Evolutionary conservation across 2,329 filamentous ascomycete genomes (phyloP).

Genomic region (Hortaea werneckii): DNA sequence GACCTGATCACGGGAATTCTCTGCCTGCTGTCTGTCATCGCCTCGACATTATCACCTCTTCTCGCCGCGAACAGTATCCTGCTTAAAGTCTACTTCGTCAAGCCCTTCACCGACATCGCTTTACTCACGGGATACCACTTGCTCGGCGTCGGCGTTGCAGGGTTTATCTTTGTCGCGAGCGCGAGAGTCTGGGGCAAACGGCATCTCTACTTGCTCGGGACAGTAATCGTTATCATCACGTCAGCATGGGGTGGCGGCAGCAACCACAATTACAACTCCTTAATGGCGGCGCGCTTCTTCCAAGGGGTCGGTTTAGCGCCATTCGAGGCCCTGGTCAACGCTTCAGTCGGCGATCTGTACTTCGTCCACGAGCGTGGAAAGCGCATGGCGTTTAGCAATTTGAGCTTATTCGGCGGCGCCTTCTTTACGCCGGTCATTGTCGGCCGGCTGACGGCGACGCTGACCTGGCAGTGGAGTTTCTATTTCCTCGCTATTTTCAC

Average conservation of each 20-base stretch:
- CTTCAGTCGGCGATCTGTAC: constrained; percentile 79
- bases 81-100: constrained; percentile 55
- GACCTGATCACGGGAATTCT: constrained; percentile 71
- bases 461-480: constrained; percentile 84
- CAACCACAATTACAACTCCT: constrained; percentile 56
- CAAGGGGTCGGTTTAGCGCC: constrained; percentile 82
- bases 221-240: constrained; percentile 60
- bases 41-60: constrained; percentile 72
- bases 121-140: constrained; percentile 81
- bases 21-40: constrained; percentile 71
- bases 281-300: constrained; percentile 69
- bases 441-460: constrained; percentile 65
- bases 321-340: constrained; percentile 83
- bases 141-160: constrained; percentile 69
- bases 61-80: constrained; percentile 82
- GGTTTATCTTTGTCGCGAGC: constrained; percentile 76
- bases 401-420: constrained; percentile 59
- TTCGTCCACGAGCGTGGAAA: constrained; percentile 74
- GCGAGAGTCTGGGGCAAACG: constrained; percentile 88
- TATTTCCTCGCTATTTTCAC: constrained; percentile 81
- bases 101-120: constrained; percentile 64
- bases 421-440: constrained; percentile 82
- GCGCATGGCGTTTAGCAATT: constrained; percentile 73
- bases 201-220: constrained; percentile 73
- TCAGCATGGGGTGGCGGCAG: constrained; percentile 69